Conservation (phyloP, 768 basidiomycete genomes). For the Lentinula edodes region DNA sequence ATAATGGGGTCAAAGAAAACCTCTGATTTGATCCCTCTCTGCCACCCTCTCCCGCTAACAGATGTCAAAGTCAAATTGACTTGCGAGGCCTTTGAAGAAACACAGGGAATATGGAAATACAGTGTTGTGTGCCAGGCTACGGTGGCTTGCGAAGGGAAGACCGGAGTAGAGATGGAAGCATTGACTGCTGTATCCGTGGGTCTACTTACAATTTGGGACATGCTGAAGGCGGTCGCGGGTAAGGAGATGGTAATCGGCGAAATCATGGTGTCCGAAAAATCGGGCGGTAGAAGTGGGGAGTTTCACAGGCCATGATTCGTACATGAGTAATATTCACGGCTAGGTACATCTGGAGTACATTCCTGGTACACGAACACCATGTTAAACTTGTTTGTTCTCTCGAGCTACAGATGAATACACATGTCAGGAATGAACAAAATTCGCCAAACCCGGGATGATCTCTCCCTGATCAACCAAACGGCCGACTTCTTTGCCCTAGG, state of each 20-base stretch:
- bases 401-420: too few species aligned
- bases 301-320: conserved; percentile 35
- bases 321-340: neutral
- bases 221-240: conserved; percentile 90
- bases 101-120: conserved; percentile 21
- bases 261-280: conserved; percentile 60
- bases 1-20: conserved; percentile 88
- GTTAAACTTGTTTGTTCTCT: neutral
- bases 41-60: conserved; percentile 76
- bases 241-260: conserved; percentile 76
- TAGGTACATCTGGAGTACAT: neutral
- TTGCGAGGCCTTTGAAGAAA: conserved; percentile 27
- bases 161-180: conserved; percentile 93
- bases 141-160: conserved; percentile 73
- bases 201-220: conserved; percentile 85
- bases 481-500: conserved; percentile 31
- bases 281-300: conserved; percentile 71
- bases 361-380: neutral
- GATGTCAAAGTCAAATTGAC: conserved; percentile 61
- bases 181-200: conserved; percentile 77
- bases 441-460: conserved; percentile 19
- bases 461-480: conserved; percentile 37
- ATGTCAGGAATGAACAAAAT: neutral
- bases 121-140: conserved; percentile 61
- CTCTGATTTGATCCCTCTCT: conserved; percentile 78